These are phyloP conservation scores for Gynandropsis gynandra DNA, from an alignment of 345 rosid genomes.

Conservation along the genomic window DNA sequence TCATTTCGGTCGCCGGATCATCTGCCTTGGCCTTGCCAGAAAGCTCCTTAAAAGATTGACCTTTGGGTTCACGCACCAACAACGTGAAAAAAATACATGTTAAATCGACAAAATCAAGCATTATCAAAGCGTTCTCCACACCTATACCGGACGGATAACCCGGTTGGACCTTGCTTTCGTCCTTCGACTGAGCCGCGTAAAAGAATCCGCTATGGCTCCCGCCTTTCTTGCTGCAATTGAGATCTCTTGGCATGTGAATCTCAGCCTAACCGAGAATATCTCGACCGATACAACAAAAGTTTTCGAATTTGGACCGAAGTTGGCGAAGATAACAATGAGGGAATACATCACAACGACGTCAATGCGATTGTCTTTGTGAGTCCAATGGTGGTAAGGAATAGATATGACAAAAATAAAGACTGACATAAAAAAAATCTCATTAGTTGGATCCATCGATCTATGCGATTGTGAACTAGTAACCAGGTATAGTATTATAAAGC, in stretches of 20 bases:
- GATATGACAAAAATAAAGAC: slow-evolving; percentile 49
- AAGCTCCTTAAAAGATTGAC: slow-evolving; percentile 46
- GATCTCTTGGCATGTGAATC: slow-evolving; percentile 56
- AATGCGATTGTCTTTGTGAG: slow-evolving; percentile 27
- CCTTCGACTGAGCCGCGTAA: slow-evolving; percentile 37
- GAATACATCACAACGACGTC: slow-evolving; percentile 44
- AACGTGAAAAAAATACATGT: slow-evolving; percentile 39
- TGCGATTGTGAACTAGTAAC: slow-evolving; percentile 48
- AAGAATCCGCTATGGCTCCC: slow-evolving; percentile 48
- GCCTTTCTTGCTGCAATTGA: slow-evolving; percentile 49
- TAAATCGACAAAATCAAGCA: slow-evolving; percentile 35
- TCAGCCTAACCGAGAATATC: slow-evolving; percentile 44
- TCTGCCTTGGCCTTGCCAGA: slow-evolving; percentile 38
- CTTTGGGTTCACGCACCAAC: slow-evolving; percentile 47
- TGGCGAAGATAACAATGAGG: slow-evolving; percentile 45
- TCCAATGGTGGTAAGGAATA: slow-evolving; percentile 48
- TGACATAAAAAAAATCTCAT: slow-evolving; percentile 57
- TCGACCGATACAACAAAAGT: slow-evolving; percentile 50
- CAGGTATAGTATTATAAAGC: slow-evolving; percentile 44
- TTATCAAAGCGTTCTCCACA: slow-evolving; percentile 37
- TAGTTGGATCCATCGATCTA: slow-evolving; percentile 42
- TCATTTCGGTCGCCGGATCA: too few species aligned
- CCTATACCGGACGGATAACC: slow-evolving; percentile 52
- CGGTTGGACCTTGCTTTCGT: slow-evolving; percentile 32
- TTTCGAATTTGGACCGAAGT: slow-evolving; percentile 53